Percentiles rank a stretch among this genome's conserved stretches.
These are phyloP conservation scores for Aspergillus viridinutans DNA, from an alignment of 2,329 filamentous ascomycete species.

Conservation along the genomic window DNA sequence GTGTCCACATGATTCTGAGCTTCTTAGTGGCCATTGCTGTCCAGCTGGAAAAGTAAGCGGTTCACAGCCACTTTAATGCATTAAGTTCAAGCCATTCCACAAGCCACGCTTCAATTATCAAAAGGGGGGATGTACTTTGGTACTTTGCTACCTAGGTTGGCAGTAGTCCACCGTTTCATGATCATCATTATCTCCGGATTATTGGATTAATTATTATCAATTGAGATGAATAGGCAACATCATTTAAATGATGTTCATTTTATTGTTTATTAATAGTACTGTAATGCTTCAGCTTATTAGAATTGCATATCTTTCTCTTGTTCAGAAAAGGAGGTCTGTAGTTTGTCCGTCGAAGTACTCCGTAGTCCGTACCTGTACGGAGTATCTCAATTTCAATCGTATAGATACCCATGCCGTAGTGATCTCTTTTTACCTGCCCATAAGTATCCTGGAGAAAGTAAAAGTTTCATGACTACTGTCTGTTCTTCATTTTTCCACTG, in stretches of 20 bases:
- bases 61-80: not conserved
- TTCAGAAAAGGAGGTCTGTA: not conserved
- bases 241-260: not conserved
- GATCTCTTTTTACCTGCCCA: too few relatives aligned
- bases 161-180: not conserved
- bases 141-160: not conserved
- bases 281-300: not conserved
- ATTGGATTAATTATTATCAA: not conserved
- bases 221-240: not conserved
- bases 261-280: not conserved
- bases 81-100: not conserved
- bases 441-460: not conserved
- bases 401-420: not conserved
- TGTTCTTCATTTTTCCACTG: not conserved
- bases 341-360: not conserved
- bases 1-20: not conserved
- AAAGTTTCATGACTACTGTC: not conserved
- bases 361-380: not conserved
- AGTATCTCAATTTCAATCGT: not conserved
- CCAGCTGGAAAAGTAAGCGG: not conserved
- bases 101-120: not conserved
- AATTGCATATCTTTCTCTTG: not conserved
- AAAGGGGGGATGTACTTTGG: not conserved
- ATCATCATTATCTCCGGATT: not conserved
- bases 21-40: not conserved